Evolutionary conservation across 495 filamentous ascomycete species (phyloP), one percentile per base, ranked within the genome.

Genomic region (Aspergillus nidulans): DNA sequence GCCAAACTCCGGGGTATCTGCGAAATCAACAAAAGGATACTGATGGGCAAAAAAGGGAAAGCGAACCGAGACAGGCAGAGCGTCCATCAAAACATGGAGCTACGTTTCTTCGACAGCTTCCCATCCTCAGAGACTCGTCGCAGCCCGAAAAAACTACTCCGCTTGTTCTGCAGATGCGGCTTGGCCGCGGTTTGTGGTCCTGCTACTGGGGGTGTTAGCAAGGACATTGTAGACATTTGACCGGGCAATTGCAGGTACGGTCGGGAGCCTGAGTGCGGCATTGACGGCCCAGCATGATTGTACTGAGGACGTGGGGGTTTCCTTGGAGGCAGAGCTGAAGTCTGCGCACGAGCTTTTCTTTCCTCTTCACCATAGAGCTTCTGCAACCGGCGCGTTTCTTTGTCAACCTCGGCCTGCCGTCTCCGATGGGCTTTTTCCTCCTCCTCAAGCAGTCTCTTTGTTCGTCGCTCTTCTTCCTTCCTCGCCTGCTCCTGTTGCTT

Each of bases 381-480:
- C 41, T 85, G 79, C 9, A 98, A 68, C 3, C 92, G 78, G 62
- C 92, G 88, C 0, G 94, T 97, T 69, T 97, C 94, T 52, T 83
- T 83, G 20, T 89, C 86, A 13, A 97, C 74, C 58, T 90, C 90
- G 2, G 79, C 82, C 50, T 95, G 81, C 24, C 81, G 81, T 24
- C 77, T 72, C n/a, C 77, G 76, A 0, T 77, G 79, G 26, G 85
- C 83, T 32, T 83, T 81, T 25, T 89, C 86, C 68, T 96, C 91
- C 5, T 86, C 83, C 38, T 89, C 87, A 1, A 95, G 78, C 76
- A 92, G 87, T 63, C 80, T 84, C 69, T 86, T 84, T 42, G 87
- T 86, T 45, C 84, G 83, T 54, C 81, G 80, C 53, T 85, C 79
- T 70, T 90, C 89, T 54, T 84, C 80, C 58, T 75, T 76, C 62